These are phyloP conservation scores for Penicillium maclennaniae DNA, from an alignment of 495 filamentous ascomycete genomes.

Conservation along the genomic window DNA sequence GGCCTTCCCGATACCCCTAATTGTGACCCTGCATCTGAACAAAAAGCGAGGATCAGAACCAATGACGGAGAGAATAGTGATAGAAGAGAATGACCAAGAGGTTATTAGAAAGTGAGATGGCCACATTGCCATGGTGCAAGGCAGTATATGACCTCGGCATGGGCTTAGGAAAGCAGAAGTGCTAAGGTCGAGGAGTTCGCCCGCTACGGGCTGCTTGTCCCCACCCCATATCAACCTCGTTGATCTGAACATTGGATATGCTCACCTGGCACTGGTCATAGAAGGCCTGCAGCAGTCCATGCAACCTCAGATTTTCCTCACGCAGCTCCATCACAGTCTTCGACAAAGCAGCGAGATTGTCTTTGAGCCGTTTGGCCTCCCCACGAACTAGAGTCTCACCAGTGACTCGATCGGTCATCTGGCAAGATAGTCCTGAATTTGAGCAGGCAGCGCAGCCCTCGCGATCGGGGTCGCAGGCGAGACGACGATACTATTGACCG, in stretches of 20 bases:
- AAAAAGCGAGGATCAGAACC: not conserved
- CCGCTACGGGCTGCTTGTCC: too few relatives aligned
- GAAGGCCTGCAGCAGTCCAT: too few relatives aligned
- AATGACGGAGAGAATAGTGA: not conserved
- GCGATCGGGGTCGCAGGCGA: constrained; percentile 70
- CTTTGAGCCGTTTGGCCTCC: constrained; percentile 4
- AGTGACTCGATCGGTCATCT: constrained; percentile 83
- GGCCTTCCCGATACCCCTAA: not conserved
- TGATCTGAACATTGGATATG: too few relatives aligned
- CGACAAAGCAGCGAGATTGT: not conserved
- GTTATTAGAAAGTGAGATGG: too few relatives aligned
- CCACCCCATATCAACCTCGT: too few relatives aligned
- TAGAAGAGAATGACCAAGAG: too few relatives aligned
- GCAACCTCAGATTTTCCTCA: constrained; percentile 1
- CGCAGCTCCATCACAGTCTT: not conserved
- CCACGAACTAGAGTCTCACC: constrained; percentile 75
- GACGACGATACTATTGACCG: constrained; percentile 67
- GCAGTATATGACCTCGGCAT: too few relatives aligned
- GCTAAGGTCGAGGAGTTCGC: too few relatives aligned
- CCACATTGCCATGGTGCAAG: not conserved
- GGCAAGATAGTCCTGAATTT: constrained; percentile 66
- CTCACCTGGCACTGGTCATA: too few relatives aligned
- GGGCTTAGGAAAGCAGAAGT: too few relatives aligned
- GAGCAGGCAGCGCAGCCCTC: constrained; percentile 74
- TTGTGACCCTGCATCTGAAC: not conserved